Base-by-base conservation (phyloP, 148 eudicot species). In the Beta vulgaris region DNA sequence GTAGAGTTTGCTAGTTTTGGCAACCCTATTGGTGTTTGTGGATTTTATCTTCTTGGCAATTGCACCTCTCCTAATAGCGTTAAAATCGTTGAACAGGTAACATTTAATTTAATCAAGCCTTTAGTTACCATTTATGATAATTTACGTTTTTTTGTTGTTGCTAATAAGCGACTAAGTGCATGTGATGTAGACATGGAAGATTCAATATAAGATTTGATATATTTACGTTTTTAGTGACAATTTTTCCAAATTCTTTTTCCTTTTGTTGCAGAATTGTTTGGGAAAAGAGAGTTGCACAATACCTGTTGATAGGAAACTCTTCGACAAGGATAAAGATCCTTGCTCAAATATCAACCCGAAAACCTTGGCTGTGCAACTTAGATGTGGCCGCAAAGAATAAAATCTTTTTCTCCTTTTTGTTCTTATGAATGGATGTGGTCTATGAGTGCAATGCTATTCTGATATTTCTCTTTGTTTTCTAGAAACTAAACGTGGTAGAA, bases 1-100 rank as follows among this genome's bases (percentile, higher is more conserved):
- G 76, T 95, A 8, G 88, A 90, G 14, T 90, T 87, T 58, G 98
- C 91, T 7, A 85, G 91, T 80, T 95, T 81, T 68, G 98, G 97
- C 14, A 78, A 85, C 70, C 88, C 90, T 15, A 68, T 53, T 39
- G 96, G 97, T 21, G 73, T 79, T n/a, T 95, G 98, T 68, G 98
- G 98, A 28, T 44, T 35, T 48, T 92, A 49, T 72, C 39, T 37
- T 14, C 34, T 3, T 0, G 91, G 93, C 21, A 73, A 80, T 15
- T 87, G 94, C 81, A 68, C 71, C 53, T 71, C 88, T 42, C 76
- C 86, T n/a, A 84, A 80, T 19, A 73, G 57, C 57, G 57, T 62
- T 32, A 68, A 81, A 53, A 61, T 89, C 16, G 91, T 88, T n/a
- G 92, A 92, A 69, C 58, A 89, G 88, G 86, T 76, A n/a, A n/a